Base-by-base conservation (phyloP, 768 basidiomycete species). In the Amanita rimosa region DNA sequence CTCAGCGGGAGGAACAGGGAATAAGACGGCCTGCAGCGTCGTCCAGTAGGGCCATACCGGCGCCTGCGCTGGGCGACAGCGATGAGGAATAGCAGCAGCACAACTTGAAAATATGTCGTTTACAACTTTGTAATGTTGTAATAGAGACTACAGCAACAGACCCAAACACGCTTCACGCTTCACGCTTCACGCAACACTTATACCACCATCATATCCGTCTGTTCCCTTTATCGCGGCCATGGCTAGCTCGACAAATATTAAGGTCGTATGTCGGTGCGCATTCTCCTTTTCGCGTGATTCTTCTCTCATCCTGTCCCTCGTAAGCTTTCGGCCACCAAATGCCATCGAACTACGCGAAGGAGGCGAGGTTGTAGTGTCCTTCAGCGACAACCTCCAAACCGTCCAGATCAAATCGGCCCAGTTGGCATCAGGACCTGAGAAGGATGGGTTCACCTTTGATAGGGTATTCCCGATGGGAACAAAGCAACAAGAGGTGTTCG, bases 371-470 rank as follows among this genome's bases (percentile, higher is more conserved):
- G 85, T 98, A 52, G 91, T 94, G 38, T 71, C 81, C 54, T 93
- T 95, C 66, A 83, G 82, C 63, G 89, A 91, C 53, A 85, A 86
- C 69, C 70, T 89, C 26, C 84, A 85, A 57, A 87, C 88, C 2
- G 89, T 88, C 46, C 74, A 83, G 55, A 72, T 98, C 68, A 84
- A 81, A 66, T 83, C 78, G 35, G 72, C 80, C 33, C 73, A 78
- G 54, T 60, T 78, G 19, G 73, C 77, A 50, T 76, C 83, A 40
- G 94, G 92, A 2, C 86, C 93, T 40, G 94, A 96, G 72, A 95
- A 82, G 71, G 88, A 93, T 72, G 95, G 95, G 22, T 99, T 99
- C 69, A 93, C 92, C 31, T 95, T 97, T 60, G 96, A 99, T 65
- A 77, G 94, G 54, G 92, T 95, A 17, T 99, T 99, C 64, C 85